phyloP scores from a whole-genome alignment of 176 grass and related monocot genomes.

The Calamus simplicifolius region DNA sequence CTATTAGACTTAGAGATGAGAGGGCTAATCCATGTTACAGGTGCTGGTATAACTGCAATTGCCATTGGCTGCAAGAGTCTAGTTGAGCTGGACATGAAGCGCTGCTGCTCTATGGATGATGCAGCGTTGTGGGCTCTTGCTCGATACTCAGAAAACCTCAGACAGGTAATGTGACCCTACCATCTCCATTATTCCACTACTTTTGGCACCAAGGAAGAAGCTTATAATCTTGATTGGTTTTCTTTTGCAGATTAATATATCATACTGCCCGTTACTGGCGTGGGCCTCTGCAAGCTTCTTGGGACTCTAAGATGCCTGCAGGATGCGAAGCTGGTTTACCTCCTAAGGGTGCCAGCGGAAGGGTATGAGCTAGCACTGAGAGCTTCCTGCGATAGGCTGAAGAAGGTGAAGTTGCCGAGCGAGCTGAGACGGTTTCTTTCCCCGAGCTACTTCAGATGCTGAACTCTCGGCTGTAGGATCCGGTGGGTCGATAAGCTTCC shows the following conservation, averaged over 20 bases:
- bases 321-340: conserved; percentile 89
- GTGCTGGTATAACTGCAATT: conserved; percentile 56
- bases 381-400: conserved; percentile 60
- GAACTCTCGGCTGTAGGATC: conserved; percentile 63
- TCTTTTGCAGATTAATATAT: conserved; percentile 83
- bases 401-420: conserved; percentile 87
- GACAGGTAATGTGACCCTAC: conserved; percentile 43
- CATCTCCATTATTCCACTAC: conserved; percentile 1
- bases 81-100: conserved; percentile 76
- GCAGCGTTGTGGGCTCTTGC: conserved; percentile 72
- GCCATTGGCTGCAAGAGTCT: conserved; percentile 60
- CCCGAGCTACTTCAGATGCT: conserved; percentile 62
- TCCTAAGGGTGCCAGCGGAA: conserved; percentile 63
- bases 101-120: conserved; percentile 77
- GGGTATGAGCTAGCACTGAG: conserved; percentile 70
- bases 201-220: no score
- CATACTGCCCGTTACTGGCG: conserved; percentile 78
- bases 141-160: conserved; percentile 70
- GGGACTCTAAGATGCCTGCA: conserved; percentile 77
- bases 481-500: conserved; percentile 83
- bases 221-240: neutral
- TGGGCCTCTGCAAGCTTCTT: conserved; percentile 67
- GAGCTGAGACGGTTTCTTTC: conserved; percentile 53
- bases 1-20: conserved; percentile 78
- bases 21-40: conserved; percentile 56